A percentile compares a stretch with the other conserved stretches of the same genome.
Evolutionary conservation across 2,329 filamentous ascomycete species (phyloP).

Genomic region (Ambrosiella beaveri): DNA sequence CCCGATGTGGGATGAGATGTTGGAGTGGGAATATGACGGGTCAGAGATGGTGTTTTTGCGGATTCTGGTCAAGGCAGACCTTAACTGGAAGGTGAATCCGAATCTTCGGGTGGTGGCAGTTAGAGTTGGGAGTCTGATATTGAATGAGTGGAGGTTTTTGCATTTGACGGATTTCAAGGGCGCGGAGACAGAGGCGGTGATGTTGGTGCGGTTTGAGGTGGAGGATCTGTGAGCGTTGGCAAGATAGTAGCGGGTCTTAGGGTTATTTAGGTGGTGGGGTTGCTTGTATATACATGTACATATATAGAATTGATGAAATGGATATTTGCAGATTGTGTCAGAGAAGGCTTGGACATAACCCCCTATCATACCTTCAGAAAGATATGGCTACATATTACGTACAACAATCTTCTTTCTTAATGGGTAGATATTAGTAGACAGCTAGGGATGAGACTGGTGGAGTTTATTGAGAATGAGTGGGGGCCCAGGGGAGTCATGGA

Average conservation of each 20-base stretch:
- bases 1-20: conserved; percentile 46
- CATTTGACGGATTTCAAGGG: conserved; percentile 48
- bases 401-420: no score
- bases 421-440: no score
- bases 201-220: conserved; percentile 45
- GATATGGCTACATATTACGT: no score
- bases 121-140: conserved; percentile 35
- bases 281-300: neutral
- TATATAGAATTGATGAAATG: no score
- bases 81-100: conserved; percentile 43
- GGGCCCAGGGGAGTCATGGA: neutral
- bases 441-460: no score
- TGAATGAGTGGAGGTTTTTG: conserved; percentile 43
- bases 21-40: conserved; percentile 53
- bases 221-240: conserved; percentile 20
- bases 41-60: conserved; percentile 48
- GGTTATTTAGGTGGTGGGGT: neutral
- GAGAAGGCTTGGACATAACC: no score
- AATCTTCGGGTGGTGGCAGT: conserved; percentile 44
- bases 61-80: conserved; percentile 50
- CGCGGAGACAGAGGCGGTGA: conserved; percentile 41
- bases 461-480: no score
- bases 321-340: no score
- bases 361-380: no score
- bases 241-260: neutral